Percentiles rank a stretch among this genome's conserved stretches.
These are phyloP conservation scores for Cutaneotrichosporon cutaneum DNA, from an alignment of 1,284 basidiomycete genomes.

Conservation along the genomic window DNA sequence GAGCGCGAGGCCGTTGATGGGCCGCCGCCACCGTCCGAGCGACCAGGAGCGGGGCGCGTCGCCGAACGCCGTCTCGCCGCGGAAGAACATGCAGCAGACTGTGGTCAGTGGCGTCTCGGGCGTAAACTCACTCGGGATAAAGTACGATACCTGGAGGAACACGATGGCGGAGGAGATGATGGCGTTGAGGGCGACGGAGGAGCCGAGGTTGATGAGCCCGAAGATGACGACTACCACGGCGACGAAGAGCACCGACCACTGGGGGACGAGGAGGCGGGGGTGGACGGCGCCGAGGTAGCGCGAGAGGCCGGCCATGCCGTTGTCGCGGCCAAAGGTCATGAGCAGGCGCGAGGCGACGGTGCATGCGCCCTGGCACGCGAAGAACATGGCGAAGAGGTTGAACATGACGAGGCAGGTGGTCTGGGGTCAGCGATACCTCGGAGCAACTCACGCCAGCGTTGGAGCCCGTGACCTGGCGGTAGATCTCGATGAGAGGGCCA, in stretches of 20 bases:
- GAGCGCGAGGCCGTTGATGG: slow-evolving; percentile 49
- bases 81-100: slow-evolving; percentile 49
- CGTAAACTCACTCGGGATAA: slow-evolving; percentile 42
- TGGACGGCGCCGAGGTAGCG: slow-evolving; percentile 58
- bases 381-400: slow-evolving; percentile 49
- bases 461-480: slow-evolving; percentile 64
- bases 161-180: slow-evolving; percentile 41
- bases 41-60: slow-evolving; percentile 43
- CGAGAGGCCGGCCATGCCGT: slow-evolving; percentile 61
- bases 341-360: slow-evolving; percentile 66
- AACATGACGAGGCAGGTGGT: slow-evolving; percentile 51
- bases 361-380: slow-evolving; percentile 55
- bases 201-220: slow-evolving; percentile 48
- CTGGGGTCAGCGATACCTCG: slow-evolving; percentile 11
- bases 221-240: slow-evolving; percentile 59
- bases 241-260: slow-evolving; percentile 55
- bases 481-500: slow-evolving; percentile 64
- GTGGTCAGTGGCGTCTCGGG: not conserved
- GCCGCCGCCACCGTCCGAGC: slow-evolving; percentile 42
- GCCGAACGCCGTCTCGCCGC: slow-evolving; percentile 52
- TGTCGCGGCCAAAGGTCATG: slow-evolving; percentile 67
- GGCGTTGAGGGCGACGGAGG: slow-evolving; percentile 33
- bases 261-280: slow-evolving; percentile 17
- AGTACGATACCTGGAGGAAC: slow-evolving; percentile 34
- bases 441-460: slow-evolving; percentile 53